Evolutionary conservation across 352 stramenopile genomes (phyloP), one percentile per base, ranked within the genome.

Genomic region (Phytophthora lateralis): DNA sequence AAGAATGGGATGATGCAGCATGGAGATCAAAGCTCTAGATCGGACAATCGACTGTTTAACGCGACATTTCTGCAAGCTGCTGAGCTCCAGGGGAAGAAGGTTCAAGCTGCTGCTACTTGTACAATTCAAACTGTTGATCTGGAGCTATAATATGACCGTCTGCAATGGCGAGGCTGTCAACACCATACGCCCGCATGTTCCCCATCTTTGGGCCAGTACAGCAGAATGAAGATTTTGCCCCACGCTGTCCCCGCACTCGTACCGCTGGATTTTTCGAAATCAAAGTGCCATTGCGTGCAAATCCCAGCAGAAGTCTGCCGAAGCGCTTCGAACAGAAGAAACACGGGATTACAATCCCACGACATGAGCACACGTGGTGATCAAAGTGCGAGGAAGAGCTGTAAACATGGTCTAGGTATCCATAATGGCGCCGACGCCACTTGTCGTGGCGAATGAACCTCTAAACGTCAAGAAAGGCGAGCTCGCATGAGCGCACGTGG

Each of bases 261-360:
- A 46, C 53, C n/a, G 46, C 55, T 63, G 55, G 57, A 58, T 59
- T 65, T 60, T 51, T 27, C 48, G 30, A 30, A 32, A 20, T 52
- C 21, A 49, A 59, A 10, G 43, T 9, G 42, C 21, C 21, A 4
- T 12, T 7, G 43, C 17, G 21, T 34, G 43, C 12, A 49, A 49
- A 49, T 49, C 43, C 11, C 27, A 17, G 37, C 12, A 46, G 57
- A 65, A 59, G 57, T 52, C 38, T 27, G 47, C 17, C 46, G 56
- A 64, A 64, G 38, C 24, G 47, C 30, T 53, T 65, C 57, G 57
- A 65, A 60, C 57, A 54, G 39, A 65, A 48, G 48, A 35, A 64
- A 38, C 47, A 14, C 11, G 27, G 12, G 15, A 6, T 26, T 42
- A 52, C 38, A 48, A 59, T 59, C 48, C 8, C 35, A 24, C 45